A percentile compares a stretch with the other conserved stretches of the same genome.
Evolutionary conservation across 2,329 filamentous ascomycete genomes (phyloP).

Genomic region (Pestalotiopsis sp.): DNA sequence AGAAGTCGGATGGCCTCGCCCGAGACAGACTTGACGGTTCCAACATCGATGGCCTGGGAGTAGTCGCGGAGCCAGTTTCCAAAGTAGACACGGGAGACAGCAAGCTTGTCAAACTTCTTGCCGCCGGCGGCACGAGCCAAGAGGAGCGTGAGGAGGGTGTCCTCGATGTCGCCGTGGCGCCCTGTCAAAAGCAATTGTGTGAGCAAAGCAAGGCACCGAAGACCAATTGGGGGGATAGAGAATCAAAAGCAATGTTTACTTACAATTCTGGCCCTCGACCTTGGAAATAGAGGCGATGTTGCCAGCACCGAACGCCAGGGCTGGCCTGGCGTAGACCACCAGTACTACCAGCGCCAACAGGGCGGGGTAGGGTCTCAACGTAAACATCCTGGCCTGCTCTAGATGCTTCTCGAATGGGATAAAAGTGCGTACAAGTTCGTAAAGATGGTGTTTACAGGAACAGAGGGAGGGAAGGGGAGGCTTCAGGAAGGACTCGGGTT

Average conservation of each 20-base stretch:
- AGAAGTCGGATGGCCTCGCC: constrained; percentile 88
- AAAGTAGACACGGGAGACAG: constrained; percentile 89
- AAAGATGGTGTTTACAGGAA: neutral
- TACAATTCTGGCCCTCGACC: constrained; percentile 81
- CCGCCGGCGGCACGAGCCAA: constrained; percentile 52
- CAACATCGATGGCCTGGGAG: constrained; percentile 90
- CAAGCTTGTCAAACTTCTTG: constrained; percentile 87
- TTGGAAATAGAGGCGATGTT: constrained; percentile 82
- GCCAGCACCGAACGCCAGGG: constrained; percentile 80
- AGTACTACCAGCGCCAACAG: constrained; percentile 60
- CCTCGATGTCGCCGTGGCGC: constrained; percentile 92
- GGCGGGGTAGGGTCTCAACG: constrained; percentile 48
- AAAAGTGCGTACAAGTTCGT: neutral
- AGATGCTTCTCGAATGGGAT: constrained; percentile 5
- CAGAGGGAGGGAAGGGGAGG: neutral
- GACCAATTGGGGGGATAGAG: neutral
- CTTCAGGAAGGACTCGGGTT: neutral
- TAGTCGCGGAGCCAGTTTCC: constrained; percentile 95
- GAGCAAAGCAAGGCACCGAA: neutral
- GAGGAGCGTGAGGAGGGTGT: constrained; percentile 75
- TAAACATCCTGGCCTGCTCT: constrained; percentile 42
- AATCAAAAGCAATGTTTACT: constrained; percentile 26
- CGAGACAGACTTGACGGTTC: constrained; percentile 86
- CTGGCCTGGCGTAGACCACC: constrained; percentile 66
- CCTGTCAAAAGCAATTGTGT: constrained; percentile 38